phyloP scores from a whole-genome alignment of 768 basidiomycete species.

The Lactarius pseudohatsudake region DNA sequence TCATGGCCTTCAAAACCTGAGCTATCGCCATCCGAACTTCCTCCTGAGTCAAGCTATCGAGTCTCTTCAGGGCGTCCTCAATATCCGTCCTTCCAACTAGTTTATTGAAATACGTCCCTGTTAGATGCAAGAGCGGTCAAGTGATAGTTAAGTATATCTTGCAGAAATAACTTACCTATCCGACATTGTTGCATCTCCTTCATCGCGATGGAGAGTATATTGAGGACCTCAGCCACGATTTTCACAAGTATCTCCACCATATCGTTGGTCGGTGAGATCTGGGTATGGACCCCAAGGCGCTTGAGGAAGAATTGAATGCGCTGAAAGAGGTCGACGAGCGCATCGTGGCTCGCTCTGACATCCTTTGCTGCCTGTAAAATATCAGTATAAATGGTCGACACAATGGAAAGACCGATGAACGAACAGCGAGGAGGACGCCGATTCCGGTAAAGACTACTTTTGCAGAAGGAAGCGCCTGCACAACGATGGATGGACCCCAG shows the following conservation, averaged over 20 bases:
- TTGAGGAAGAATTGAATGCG: constrained; percentile 1
- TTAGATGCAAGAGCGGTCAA: no score
- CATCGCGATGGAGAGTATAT: background rate
- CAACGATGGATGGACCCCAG: background rate
- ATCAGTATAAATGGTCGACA: background rate
- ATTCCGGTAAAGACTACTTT: background rate
- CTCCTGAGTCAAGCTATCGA: no score
- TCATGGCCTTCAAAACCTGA: no score
- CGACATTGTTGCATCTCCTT: background rate
- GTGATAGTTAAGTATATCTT: background rate
- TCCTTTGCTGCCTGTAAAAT: background rate
- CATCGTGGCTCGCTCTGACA: background rate
- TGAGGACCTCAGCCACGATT: background rate
- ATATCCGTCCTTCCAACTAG: no score
- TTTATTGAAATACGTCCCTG: no score
- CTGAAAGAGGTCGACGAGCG: background rate
- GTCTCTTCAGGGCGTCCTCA: no score
- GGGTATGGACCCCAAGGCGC: background rate
- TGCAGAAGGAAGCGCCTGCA: background rate
- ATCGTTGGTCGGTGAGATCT: background rate
- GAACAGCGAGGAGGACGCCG: background rate
- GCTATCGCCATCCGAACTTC: no score
- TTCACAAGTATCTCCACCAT: background rate
- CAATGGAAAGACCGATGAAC: background rate
- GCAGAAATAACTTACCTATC: background rate